phyloP scores from a whole-genome alignment of 805 yeast genomes.

The Zygosaccharomyces gambellarensis region DNA sequence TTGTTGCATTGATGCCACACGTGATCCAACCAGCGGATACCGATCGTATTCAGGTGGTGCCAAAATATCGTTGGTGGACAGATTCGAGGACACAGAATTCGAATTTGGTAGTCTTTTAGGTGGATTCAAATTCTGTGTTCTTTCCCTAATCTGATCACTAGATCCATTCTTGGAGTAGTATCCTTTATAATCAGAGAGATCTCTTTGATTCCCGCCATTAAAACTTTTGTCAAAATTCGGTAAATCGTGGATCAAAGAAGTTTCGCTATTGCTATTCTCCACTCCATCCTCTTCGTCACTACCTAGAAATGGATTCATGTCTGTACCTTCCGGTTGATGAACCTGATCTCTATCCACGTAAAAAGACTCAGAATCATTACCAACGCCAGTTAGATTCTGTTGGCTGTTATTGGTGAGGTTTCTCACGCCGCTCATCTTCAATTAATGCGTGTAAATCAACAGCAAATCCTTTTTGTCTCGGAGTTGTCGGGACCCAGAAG shows the following conservation, averaged over 20 bases:
- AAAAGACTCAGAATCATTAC: constrained; percentile 1
- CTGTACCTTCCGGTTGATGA: neutral
- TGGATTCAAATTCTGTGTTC: constrained; percentile 4
- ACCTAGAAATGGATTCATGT: constrained; percentile 13
- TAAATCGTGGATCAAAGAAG: constrained; percentile 8
- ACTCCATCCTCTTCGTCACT: constrained; percentile 16
- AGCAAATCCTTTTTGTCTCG: neutral
- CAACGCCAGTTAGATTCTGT: constrained; percentile 8
- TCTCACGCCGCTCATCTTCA: constrained; percentile 18
- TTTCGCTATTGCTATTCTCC: constrained; percentile 10
- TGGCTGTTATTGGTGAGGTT: constrained; percentile 20
- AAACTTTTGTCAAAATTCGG: neutral
- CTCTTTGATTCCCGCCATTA: constrained; percentile 1
- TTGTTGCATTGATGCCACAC: constrained; percentile 49
- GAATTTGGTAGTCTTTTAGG: constrained; percentile 15
- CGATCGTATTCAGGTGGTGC: constrained; percentile 60
- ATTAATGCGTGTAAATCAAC: neutral
- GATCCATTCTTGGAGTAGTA: constrained; percentile 27
- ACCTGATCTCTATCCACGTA: neutral
- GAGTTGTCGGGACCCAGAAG: neutral
- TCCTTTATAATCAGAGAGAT: constrained; percentile 29
- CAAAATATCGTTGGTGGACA: constrained; percentile 23
- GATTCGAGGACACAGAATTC: constrained; percentile 13
- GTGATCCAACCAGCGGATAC: constrained; percentile 57
- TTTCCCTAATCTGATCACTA: neutral